Evolutionary conservation across 495 filamentous ascomycete species (phyloP), one percentile per base, ranked within the genome.

Genomic region (Aspergillus steynii): DNA sequence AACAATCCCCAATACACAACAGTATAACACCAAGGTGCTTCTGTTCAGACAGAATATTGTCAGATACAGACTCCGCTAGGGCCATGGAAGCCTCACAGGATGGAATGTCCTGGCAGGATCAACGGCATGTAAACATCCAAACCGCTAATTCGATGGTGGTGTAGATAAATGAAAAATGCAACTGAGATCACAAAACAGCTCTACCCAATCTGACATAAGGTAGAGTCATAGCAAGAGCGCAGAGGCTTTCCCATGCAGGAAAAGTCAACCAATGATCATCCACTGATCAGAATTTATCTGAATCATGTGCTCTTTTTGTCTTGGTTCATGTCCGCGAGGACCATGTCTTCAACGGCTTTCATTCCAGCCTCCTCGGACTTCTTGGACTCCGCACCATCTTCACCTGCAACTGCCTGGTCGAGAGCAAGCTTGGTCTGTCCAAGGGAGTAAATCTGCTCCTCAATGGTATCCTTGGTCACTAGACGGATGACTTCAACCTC

Each of bases 401-500:
- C 86, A 28, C 88, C 89, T 15, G 86, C 82, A 48, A 98, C 93
- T 59, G 90, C 84, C 64, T 92, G 86, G 68, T 97, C 96, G 14
- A 99, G 84, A n/a, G 89, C 89, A 29, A 99, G 77, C 76, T 99
- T 99, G 52, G 90, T 93, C 76, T 94, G 85, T 14, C 95, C 94
- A 0, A 97, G 82, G 20, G 88, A 87, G 68, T 91, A 86, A 29
- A 99, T 96, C 56, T 96, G 89, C 74, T 97, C 92, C 71, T 99
- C 95, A 53, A 99, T 90, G 0, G 94, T 96, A 58, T 83, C 87
- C 54, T 82, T 83, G 2, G 89, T 93, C 58, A 99, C 88, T 5
- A 99, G 81, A 50, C 91, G 82, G 55, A 89, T 77, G 53, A 99
- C 87, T 67, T 98, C 95, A 2, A 99, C 95, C 20, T 92, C 89